Base-by-base conservation (phyloP, 495 filamentous ascomycete genomes). In the Penicillium taxi region DNA sequence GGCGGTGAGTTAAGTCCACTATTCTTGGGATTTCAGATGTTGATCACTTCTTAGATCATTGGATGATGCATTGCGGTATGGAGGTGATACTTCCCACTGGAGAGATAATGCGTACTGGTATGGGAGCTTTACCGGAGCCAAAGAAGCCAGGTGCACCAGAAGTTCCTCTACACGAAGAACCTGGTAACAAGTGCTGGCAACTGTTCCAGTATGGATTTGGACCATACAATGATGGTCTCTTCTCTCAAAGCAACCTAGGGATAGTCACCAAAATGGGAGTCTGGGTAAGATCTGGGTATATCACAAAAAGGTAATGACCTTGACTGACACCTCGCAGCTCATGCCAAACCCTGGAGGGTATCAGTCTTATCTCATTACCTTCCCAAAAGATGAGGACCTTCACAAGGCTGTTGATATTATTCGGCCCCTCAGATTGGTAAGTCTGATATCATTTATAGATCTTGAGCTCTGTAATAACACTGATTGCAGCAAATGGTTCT, bases 201-300 rank as follows among this genome's bases (percentile, higher is more conserved):
- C 56, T 65, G 1, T 80, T 77, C 41, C 61, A 66, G 3, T 67
- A 73, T 32, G 72, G 67, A 3, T 78, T 73, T 44, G 75, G 75
- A 2, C 75, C 75, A 3, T 62, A 66, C 23, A 58, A 60, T 18
- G 74, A 80, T 45, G 73, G 74, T 18, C 64, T 78, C 35, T 80
- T 80, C 53, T 60, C 64, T 1, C 76, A 80, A 47, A 64, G 55
- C 44, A 75, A 70, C 45, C 63, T 72, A 29, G 76, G 74, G 14
- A 77, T 80, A 31, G 72, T 78, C 2, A 68, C 61, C 1, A 77
- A 78, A 53, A 72, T 80, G 66, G 73, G 74, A 6, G 59, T 80
- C 32, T 67, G 66, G 61, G 44, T n/a, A n/a, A n/a, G n/a, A n/a
- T n/a, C n/a, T n/a, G n/a, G n/a, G n/a, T n/a, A n/a, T n/a, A n/a